Base-by-base conservation (phyloP, 805 yeast genomes). In the Candida xyloterini region DNA sequence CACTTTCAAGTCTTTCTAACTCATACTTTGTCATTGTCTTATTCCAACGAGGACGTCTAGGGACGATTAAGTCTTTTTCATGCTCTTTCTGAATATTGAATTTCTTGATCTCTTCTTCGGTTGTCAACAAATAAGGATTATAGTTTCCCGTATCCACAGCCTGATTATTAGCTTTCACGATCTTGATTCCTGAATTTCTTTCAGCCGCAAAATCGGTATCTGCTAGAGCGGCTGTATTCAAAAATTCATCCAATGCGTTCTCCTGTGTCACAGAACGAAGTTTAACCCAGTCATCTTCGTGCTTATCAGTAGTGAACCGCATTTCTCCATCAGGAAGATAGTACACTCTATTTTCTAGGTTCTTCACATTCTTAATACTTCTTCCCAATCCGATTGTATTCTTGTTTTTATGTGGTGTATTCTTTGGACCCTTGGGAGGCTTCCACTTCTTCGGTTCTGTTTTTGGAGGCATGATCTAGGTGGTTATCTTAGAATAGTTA, bases 151-250 rank as follows among this genome's bases (percentile, higher is more conserved):
- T 48, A 38, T 84, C 88, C 48, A 91, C 82, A 49, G 90, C 84
- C 54, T 82, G 84, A 41, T 56, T 57, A 38, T 85, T 87, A 43
- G 85, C 81, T 57, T 82, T 78, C 51, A 93, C 81, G 53, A 93
- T 87, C 54, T 83, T 84, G 44, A 93, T 90, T 50, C 83, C 86
- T 32, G 83, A 79, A 42, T 80, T 74, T 56, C 83, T 80, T 51
- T 91, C 97, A 3, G 98, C 96, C 7, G 96, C 81, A 66, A 93
- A 93, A 66, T 93, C 98, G 15, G 91, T 89, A 58, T 89, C 96
- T 2, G 97, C 96, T 43, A 93, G 74, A 62, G 88, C 95, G 1
- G 99, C 99, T 7, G 97, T 91, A 56, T 81, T 84, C 56, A 93
- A 74, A 62, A 93, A 90, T 65, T 93, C 99, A 65, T 93, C 98